phyloP scores from a whole-genome alignment of 108 stramenopile species.

The Mediolabrus comicus region DNA sequence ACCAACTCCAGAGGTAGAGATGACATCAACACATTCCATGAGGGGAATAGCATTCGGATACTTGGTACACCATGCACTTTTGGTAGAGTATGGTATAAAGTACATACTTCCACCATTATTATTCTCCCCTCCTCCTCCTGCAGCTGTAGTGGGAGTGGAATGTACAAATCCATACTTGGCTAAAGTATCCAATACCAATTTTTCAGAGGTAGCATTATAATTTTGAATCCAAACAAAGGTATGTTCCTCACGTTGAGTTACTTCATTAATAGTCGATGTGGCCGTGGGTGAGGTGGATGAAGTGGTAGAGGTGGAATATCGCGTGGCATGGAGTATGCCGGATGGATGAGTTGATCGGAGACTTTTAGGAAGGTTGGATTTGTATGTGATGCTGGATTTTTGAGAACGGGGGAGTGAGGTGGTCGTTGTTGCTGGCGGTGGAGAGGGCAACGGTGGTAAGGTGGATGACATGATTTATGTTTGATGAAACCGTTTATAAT shows the following conservation, averaged over 20 bases:
- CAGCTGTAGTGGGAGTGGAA: too few species aligned
- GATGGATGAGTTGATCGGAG: background rate
- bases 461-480: background rate
- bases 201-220: background rate
- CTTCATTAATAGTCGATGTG: too few species aligned
- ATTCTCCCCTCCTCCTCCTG: too few species aligned
- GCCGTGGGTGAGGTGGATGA: background rate
- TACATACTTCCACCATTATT: too few species aligned
- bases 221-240: constrained; percentile 15
- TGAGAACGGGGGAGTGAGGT: background rate
- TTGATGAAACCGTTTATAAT: background rate
- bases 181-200: background rate
- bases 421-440: background rate
- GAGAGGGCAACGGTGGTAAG: background rate
- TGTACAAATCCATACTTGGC: constrained; percentile 1
- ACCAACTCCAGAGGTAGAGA: background rate
- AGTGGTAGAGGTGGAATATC: background rate
- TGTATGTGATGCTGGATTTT: constrained; percentile 16
- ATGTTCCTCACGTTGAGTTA: constrained; percentile 23
- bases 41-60: constrained; percentile 16
- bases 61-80: background rate
- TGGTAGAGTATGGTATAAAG: constrained; percentile 14
- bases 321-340: constrained; percentile 21
- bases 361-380: constrained; percentile 16
- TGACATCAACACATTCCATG: constrained; percentile 4